Conservation (phyloP, 208 protist genomes). For the Trypanosoma congolense region DNA sequence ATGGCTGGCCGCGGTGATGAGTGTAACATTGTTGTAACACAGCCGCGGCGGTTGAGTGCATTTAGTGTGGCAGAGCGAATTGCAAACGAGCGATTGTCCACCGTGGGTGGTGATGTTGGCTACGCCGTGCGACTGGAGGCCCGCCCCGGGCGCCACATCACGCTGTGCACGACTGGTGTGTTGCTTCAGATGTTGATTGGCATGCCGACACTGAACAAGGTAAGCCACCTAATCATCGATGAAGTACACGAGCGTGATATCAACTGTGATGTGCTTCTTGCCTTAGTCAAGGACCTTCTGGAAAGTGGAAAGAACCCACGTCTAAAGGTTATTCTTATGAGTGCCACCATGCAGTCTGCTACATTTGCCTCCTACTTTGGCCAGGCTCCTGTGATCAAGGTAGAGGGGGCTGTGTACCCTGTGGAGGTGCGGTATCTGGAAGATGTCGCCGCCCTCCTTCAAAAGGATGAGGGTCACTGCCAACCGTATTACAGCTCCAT, state of each 20-base stretch:
- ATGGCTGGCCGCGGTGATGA: slow-evolving; percentile 33
- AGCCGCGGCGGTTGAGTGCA: slow-evolving; percentile 97
- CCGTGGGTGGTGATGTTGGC: slow-evolving; percentile 92
- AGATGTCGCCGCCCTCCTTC: slow-evolving; percentile 39
- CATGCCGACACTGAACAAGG: slow-evolving; percentile 81
- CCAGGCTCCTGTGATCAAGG: slow-evolving; percentile 51
- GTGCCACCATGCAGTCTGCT: slow-evolving; percentile 96
- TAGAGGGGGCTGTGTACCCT: slow-evolving; percentile 70
- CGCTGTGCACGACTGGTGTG: slow-evolving; percentile 97
- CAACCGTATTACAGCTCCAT: slow-evolving; percentile 36
- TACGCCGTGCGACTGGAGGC: slow-evolving; percentile 98
- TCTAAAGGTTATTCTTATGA: slow-evolving; percentile 98
- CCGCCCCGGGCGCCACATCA: slow-evolving; percentile 88
- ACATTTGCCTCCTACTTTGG: slow-evolving; percentile 96
- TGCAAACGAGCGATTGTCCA: slow-evolving; percentile 91
- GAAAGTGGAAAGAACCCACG: slow-evolving; percentile 28
- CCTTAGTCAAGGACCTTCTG: slow-evolving; percentile 90
- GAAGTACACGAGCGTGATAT: slow-evolving; percentile 99
- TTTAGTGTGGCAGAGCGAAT: slow-evolving; percentile 98
- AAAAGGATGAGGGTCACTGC: not conserved
- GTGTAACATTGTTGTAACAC: slow-evolving; percentile 91
- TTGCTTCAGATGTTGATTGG: slow-evolving; percentile 93
- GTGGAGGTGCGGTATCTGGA: slow-evolving; percentile 68
- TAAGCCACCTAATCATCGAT: slow-evolving; percentile 98
- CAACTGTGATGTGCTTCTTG: slow-evolving; percentile 97